These are phyloP conservation scores for Dendrostoma leiphaemia DNA, from an alignment of 2,329 filamentous ascomycete genomes.

Conservation along the genomic window DNA sequence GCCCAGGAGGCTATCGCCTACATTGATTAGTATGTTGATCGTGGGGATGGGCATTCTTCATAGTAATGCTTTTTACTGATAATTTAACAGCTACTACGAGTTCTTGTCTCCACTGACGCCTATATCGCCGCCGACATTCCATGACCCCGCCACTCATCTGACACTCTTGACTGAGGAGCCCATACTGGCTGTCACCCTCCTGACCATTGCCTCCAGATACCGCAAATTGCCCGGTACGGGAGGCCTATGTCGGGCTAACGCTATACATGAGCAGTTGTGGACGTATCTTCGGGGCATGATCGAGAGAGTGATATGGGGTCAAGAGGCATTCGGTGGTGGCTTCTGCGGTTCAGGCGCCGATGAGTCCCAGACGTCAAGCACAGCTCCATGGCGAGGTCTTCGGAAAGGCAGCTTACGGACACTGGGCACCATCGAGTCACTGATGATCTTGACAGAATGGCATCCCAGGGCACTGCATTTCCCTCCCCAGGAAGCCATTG, in stretches of 20 bases:
- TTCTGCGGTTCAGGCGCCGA: conserved; percentile 73
- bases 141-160: conserved; percentile 74
- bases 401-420: conserved; percentile 79
- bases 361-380: conserved; percentile 63
- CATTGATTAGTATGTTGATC: conserved; percentile 73
- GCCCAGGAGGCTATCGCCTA: conserved; percentile 91
- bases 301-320: conserved; percentile 90
- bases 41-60: background rate
- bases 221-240: conserved; percentile 77
- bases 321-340: conserved; percentile 90
- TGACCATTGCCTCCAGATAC: conserved; percentile 89
- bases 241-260: conserved; percentile 78
- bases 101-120: conserved; percentile 90
- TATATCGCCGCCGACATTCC: conserved; percentile 88
- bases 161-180: conserved; percentile 87
- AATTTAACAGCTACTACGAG: conserved; percentile 73
- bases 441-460: conserved; percentile 96
- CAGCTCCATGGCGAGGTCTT: conserved; percentile 68
- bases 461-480: conserved; percentile 94
- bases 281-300: conserved; percentile 93
- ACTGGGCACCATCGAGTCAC: conserved; percentile 87
- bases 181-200: conserved; percentile 84
- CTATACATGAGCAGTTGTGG: conserved; percentile 95
- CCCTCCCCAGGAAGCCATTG: conserved; percentile 73
- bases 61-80: background rate